phyloP scores from a whole-genome alignment of 768 basidiomycete species.

The Neoboletus magnificus region DNA sequence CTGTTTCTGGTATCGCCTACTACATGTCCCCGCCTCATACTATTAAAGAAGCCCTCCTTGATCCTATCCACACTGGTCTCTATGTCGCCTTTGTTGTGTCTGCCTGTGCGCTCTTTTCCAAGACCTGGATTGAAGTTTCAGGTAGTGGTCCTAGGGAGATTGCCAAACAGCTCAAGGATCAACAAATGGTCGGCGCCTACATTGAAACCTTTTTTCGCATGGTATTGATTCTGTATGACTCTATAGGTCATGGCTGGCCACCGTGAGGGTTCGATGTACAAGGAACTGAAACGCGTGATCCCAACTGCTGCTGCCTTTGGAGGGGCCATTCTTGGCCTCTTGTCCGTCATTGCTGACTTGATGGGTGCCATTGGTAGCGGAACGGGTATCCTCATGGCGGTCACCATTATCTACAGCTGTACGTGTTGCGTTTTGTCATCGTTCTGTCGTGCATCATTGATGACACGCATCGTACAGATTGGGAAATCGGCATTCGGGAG shows the following conservation, averaged over 20 bases:
- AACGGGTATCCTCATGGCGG: constrained; percentile 95
- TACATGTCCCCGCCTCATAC: constrained; percentile 99
- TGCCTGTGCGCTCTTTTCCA: constrained; percentile 96
- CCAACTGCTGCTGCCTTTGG: constrained; percentile 97
- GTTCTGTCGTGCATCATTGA: background rate
- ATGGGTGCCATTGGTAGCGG: constrained; percentile 96
- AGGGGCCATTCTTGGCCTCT: constrained; percentile 90
- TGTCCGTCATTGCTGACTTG: constrained; percentile 89
- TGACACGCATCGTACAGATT: constrained; percentile 49
- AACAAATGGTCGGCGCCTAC: constrained; percentile 72
- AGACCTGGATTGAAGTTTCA: constrained; percentile 99
- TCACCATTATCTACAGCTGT: constrained; percentile 93
- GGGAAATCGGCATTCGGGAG: constrained; percentile 87
- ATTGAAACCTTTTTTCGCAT: background rate
- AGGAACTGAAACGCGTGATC: constrained; percentile 96
- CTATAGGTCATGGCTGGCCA: constrained; percentile 78
- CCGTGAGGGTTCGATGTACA: constrained; percentile 98
- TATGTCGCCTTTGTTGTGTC: constrained; percentile 92
- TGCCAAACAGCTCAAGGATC: constrained; percentile 97
- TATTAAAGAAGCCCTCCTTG: constrained; percentile 78
- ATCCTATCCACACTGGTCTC: constrained; percentile 90
- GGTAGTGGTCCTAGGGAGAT: constrained; percentile 94
- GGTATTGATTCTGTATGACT: background rate
- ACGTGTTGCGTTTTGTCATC: background rate
- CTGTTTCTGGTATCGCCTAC: constrained; percentile 89